Evolutionary conservation across 139 green algal genomes (phyloP), one percentile per base, ranked within the genome.

Genomic region (Desmodesmus armatus): DNA sequence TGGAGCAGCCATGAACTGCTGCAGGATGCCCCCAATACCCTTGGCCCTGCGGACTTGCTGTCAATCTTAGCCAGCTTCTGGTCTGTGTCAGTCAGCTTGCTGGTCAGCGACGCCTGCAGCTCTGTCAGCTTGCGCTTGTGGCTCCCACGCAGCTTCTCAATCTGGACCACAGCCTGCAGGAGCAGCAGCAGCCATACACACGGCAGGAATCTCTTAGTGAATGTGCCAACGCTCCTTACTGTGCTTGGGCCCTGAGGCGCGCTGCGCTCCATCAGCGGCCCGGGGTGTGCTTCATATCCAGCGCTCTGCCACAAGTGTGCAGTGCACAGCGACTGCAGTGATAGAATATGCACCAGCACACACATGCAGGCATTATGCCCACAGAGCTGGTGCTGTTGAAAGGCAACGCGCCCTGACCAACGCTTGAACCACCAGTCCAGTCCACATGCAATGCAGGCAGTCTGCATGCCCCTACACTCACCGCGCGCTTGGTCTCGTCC

Each of bases 401-500:
- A 29, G 23, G 62, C 62, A 29, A 33, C 19, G 62, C 27, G n/a
- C 11, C 62, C 27, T 71, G 27, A 71, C 13, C 62, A 39, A 21
- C 62, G 11, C n/a, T 17, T 33, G 62, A 1, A n/a, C n/a, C n/a
- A n/a, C n/a, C n/a, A n/a, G n/a, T n/a, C n/a, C n/a, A n/a, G n/a
- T n/a, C n/a, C n/a, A n/a, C n/a, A n/a, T n/a, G n/a, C n/a, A 70
- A 3, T 15, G 41, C 3, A 11, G 23, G 41, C 49, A 47, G 58
- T 25, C n/a, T 51, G 72, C 33, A 62, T 62, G 31, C 33, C 35
- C 62, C 19, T 29, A 31, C 84, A 23, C 31, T 85, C 23, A 53
- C 35, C 29, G 70, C 51, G 65, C 53, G 67, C 63, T 87, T 87
- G 41, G 78, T 62, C 44, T 87, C 53, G 27, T 85, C 80, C 86